Evolutionary conservation across 495 filamentous ascomycete species (phyloP), one percentile per base, ranked within the genome.

Genomic region (Penicillium nucicola): DNA sequence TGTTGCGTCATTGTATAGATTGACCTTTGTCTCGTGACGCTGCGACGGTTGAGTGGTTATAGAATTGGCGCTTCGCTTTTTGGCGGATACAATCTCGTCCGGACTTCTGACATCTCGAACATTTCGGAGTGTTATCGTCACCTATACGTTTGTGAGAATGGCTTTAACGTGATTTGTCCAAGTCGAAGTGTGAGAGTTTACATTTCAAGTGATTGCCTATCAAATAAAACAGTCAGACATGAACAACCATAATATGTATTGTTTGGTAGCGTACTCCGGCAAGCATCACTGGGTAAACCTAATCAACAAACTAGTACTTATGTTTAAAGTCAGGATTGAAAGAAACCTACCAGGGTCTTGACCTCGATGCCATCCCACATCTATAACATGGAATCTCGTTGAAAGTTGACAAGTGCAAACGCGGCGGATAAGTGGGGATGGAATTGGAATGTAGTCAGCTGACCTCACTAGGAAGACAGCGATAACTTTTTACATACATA

Each of bases 181-280:
- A 8, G 7, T 28, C 10, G 5, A 1, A 2, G 1, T 28, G 10
- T 28, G 7, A 9, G 15, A 7, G 14, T 25, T 37, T 40, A 57
- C 54, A 53, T 49, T 47, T 51, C 6, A 52, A 45, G 48, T 57
- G 54, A 34, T 57, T 38, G 38, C 32, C 49, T 57, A 17, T 22
- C 9, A 35, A 35, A 3, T 18, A 43, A 15, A 9, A 14, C 10
- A 30, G n/a, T 42, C 4, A 1, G 40, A 30, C 7, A 28, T 15
- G 6, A 42, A 42, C 40, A 28, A n/a, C 17, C 22, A 28, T 28
- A n/a, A n/a, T n/a, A n/a, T 2, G 13, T 30, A 42, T 17, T 31
- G 25, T n/a, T n/a, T 9, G 38, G 4, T 3, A 5, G 20, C 54
- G 13, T 52, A 57, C 53, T 51, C 11, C 53, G 48, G 30, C 54